Base-by-base conservation (phyloP, 371 early-diverging fungal genomes). In the Neoconidiobolus thromboides region DNA sequence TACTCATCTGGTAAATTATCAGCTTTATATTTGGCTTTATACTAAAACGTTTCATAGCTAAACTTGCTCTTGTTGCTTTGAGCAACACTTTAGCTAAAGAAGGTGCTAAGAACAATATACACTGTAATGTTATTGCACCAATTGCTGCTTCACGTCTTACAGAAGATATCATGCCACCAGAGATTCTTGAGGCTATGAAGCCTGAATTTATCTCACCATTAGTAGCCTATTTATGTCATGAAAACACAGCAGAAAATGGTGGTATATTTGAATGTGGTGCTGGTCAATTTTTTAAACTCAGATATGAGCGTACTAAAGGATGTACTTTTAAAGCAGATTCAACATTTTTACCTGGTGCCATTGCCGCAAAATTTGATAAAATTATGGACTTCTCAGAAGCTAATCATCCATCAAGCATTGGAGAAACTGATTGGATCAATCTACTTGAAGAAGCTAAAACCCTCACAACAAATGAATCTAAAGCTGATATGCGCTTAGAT, bases 91-190 rank as follows among this genome's bases (percentile, higher is more conserved):
- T 98, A 62, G 96, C 98, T 37, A 77, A 79, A 49, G 98, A 98
- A 73, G 98, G 98, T 61, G 85, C 73, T 53, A 91, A 85, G 73
- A 84, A 94, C 73, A 91, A 93, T 68, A 89, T 96, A 46, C 78
- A 79, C 65, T 69, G 71, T 71, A 98, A 98, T 75, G 85, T 88
- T 59, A 92, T 98, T 72, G 97, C 96, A 10, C 98, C 98, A 58
- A 81, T 94, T 71, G 97, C 98, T 56, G 97, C 93, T 38, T 91
- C 93, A 42, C 78, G 93, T 63, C 93, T 98, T 92, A 96, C 96
- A n/a, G 97, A 91, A 67, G 89, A 93, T 51, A 81, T 94, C 59
- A 77, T 96, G 80, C 97, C 96, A 43, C 87, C 89, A 42, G 96
- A 94, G 52, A 76, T 96, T 60, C 79, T 96, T 55, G 85, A 81